These are phyloP conservation scores for Tuber microsphaerosporum DNA, from an alignment of 495 filamentous ascomycete genomes.

Conservation along the genomic window DNA sequence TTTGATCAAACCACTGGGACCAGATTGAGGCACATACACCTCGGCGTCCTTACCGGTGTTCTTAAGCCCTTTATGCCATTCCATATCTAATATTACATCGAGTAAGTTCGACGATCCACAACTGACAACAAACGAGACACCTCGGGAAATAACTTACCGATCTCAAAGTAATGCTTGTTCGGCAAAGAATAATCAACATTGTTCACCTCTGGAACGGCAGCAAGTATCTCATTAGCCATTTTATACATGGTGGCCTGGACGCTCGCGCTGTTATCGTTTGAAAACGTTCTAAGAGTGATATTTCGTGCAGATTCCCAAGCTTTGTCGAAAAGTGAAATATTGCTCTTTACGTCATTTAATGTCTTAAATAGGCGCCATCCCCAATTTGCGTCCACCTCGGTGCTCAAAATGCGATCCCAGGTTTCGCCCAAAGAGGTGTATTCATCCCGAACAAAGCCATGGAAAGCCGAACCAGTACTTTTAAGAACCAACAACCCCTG, in stretches of 20 bases:
- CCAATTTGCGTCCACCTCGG: conserved; percentile 81
- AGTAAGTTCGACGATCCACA: conserved; percentile 7
- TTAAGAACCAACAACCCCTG: conserved; percentile 80
- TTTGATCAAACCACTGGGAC: conserved; percentile 92
- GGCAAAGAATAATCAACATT: conserved; percentile 76
- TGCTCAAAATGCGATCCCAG: conserved; percentile 90
- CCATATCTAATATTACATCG: conserved; percentile 57
- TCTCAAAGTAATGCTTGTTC: conserved; percentile 98
- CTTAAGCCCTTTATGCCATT: conserved; percentile 94
- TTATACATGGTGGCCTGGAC: conserved; percentile 98
- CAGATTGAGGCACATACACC: conserved; percentile 86
- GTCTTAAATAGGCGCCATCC: conserved; percentile 64
- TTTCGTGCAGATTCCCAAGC: conserved; percentile 67
- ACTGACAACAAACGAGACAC: background rate
- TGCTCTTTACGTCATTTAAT: conserved; percentile 60
- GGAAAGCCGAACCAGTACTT: conserved; percentile 93
- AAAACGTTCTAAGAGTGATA: conserved; percentile 86
- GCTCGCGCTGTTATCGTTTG: conserved; percentile 81
- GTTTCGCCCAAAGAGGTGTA: conserved; percentile 85
- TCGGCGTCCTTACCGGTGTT: conserved; percentile 96
- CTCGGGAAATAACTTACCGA: conserved; percentile 56
- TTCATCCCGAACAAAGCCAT: conserved; percentile 86
- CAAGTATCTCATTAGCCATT: conserved; percentile 87
- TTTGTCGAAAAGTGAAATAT: conserved; percentile 62
- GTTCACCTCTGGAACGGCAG: conserved; percentile 60